Percentiles rank a stretch among this genome's conserved stretches.
These are phyloP conservation scores for Linnemannia hyalina DNA, from an alignment of 192 early-diverging fungal species.

Conservation along the genomic window DNA sequence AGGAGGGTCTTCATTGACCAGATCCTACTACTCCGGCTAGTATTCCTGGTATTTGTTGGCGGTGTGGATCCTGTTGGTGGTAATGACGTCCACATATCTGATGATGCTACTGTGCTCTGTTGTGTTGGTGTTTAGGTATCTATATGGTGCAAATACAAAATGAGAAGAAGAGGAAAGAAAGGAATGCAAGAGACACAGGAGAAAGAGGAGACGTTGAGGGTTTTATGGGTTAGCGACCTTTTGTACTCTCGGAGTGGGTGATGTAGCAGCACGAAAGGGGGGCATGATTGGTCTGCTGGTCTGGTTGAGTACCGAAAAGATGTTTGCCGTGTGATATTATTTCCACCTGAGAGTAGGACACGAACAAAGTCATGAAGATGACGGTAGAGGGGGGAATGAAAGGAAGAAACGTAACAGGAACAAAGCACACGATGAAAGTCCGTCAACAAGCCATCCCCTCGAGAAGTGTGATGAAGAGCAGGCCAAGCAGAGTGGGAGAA, in stretches of 20 bases:
- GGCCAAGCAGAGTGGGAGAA: background rate
- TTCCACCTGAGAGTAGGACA: background rate
- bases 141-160: background rate
- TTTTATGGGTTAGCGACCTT: too few species aligned
- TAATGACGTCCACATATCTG: background rate
- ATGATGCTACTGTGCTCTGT: background rate
- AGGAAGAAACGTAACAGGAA: background rate
- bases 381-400: background rate
- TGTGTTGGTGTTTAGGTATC: background rate
- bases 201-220: background rate
- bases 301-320: background rate
- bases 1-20: background rate
- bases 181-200: background rate
- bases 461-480: too few species aligned
- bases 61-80: background rate
- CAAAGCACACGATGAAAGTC: background rate
- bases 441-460: background rate
- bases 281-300: background rate
- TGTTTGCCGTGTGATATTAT: background rate
- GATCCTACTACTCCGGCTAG: background rate
- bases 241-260: too few species aligned
- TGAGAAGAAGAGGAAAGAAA: background rate
- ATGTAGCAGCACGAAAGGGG: background rate
- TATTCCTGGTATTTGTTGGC: background rate
- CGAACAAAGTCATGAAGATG: background rate